Evolutionary conservation across 2,329 filamentous ascomycete species (phyloP), one percentile per base, ranked within the genome.

Genomic region (Metarhizium guizhouense): DNA sequence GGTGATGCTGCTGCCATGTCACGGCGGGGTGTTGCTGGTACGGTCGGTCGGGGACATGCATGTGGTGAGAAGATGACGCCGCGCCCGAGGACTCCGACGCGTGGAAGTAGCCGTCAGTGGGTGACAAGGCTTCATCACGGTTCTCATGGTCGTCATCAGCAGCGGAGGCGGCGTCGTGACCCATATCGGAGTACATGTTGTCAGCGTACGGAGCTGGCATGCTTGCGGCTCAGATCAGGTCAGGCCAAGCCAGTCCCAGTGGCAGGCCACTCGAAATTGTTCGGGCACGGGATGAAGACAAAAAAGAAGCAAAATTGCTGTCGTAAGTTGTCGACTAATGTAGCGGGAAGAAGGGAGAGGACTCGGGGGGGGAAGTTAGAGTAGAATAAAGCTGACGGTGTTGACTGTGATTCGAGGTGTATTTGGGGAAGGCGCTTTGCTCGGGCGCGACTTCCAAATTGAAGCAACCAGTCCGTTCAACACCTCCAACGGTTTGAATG

Each of bases 81-180:
- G 54, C 57, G 52, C 56, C 61, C 20, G 62, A 62, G 52, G 58
- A 58, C 55, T 68, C 70, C 32, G 72, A 72, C 64, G 70, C 68
- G 61, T 71, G 70, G 63, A 80, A 80, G 71, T 78, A 79, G 40
- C 76, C 77, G 58, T 81, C 75, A n/a, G 76, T 73, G 43, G 77
- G 77, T 34, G 77, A 80, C 55, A 78, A 67, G 45, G 68, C 67
- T 55, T 72, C 67, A 54, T 67, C 63, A 14, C 34, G 42, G 25
- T 25, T 25, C 25, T 25, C 25, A 25, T 3, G 25, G 25, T 25
- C 25, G 25, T 25, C 25, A 25, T 4, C 25, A 25, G 25, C 25
- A 25, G 25, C 25, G 25, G 25, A 55, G 4, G 47, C 48, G 20
- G 16, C 40, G 53, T 65, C 60, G 32, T 57, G 52, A 20, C 53